Evolutionary conservation across 148 eudicot genomes (phyloP).

Genomic region (Salicornia ramosissima): DNA sequence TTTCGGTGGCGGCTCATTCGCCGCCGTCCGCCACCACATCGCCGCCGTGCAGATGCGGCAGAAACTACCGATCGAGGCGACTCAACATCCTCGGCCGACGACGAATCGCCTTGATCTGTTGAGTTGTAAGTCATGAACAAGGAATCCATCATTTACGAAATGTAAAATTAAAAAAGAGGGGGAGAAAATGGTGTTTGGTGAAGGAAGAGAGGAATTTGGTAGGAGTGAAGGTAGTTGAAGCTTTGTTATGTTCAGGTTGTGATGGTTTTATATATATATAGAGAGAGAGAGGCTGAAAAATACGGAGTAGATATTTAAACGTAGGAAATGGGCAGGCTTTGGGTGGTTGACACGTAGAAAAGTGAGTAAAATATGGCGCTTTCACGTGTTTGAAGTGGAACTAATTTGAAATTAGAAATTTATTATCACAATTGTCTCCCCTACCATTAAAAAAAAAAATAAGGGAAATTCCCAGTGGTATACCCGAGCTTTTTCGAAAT

Average conservation of each 20-base stretch:
- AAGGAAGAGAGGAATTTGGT: too few species aligned
- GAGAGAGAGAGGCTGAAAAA: background rate
- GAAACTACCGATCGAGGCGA: conserved; percentile 24
- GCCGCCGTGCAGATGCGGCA: background rate
- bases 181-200: too few species aligned
- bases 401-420: background rate
- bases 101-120: conserved; percentile 20
- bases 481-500: too few species aligned
- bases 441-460: background rate
- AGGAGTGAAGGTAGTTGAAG: background rate
- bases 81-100: conserved; percentile 27
- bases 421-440: background rate
- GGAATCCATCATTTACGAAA: conserved; percentile 7
- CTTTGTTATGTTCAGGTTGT: background rate
- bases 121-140: background rate
- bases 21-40: background rate
- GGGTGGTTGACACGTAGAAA: background rate
- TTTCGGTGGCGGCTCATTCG: background rate
- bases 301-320: background rate
- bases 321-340: background rate
- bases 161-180: too few species aligned
- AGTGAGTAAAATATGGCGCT: background rate
- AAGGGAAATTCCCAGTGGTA: too few species aligned
- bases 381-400: conserved; percentile 14
- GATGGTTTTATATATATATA: conserved; percentile 3